Conservation (phyloP, 2,329 filamentous ascomycete species). For the Parastagonospora nodorum region DNA sequence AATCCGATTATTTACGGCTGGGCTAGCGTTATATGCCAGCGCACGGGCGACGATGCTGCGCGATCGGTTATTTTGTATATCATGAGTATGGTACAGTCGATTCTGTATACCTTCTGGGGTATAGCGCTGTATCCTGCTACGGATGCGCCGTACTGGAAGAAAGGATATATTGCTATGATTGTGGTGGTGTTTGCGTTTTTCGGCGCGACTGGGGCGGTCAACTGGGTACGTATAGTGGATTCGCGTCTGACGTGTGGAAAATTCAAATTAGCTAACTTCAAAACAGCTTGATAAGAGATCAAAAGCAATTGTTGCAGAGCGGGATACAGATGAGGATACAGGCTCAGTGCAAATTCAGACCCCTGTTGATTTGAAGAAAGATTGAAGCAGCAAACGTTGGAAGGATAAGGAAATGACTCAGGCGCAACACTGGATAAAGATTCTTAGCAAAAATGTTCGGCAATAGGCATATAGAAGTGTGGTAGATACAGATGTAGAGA, state of each 20-base stretch:
- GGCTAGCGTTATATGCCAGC: constrained; percentile 47
- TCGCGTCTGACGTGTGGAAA: background rate
- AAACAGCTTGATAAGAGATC: constrained; percentile 1
- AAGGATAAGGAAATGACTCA: too few relatives aligned
- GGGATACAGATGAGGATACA: background rate
- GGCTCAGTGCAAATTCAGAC: background rate
- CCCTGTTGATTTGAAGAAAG: background rate
- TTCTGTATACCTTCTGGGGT: constrained; percentile 54
- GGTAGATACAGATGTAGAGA: too few relatives aligned
- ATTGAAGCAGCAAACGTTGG: background rate
- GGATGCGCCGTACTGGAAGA: constrained; percentile 52
- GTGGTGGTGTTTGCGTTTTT: constrained; percentile 35
- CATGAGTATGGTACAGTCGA: constrained; percentile 49
- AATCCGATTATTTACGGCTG: constrained; percentile 49
- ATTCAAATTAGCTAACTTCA: background rate
- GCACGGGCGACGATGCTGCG: constrained; percentile 49
- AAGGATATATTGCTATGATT: constrained; percentile 46
- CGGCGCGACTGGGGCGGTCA: constrained; percentile 24
- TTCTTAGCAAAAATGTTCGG: too few relatives aligned
- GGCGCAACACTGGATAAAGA: too few relatives aligned
- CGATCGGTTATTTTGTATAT: constrained; percentile 48
- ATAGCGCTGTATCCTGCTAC: constrained; percentile 50
- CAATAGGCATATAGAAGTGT: too few relatives aligned
- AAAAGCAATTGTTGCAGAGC: background rate
- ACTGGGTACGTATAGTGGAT: constrained; percentile 21